Evolutionary conservation across 1,284 basidiomycete genomes (phyloP), one percentile per base, ranked within the genome.

Genomic region (Ustilago shanxiensis): DNA sequence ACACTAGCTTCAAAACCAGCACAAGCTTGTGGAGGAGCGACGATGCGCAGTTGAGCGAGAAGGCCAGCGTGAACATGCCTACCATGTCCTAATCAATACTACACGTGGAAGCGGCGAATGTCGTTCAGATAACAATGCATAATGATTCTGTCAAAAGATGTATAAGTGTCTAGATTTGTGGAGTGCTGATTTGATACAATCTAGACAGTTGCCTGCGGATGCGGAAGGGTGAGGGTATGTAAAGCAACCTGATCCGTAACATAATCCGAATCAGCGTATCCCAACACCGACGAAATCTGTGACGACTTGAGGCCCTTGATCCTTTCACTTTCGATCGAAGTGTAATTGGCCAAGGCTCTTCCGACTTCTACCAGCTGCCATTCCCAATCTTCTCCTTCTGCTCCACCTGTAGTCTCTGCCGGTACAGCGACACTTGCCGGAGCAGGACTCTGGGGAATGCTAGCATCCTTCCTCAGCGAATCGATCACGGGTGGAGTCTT

Each of bases 211-310:
- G n/a, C 20, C 37, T 37, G 33, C 24, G 51, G 39, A 18, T 52
- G 28, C 3, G 68, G 66, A 0, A 77, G 60, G 1, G 56, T 60
- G 13, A 68, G 61, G 4, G 76, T 78, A 33, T 78, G 76, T 9
- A 84, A 60, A 11, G 73, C 83, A 1, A 83, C 73, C 49, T 83
- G 81, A 44, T 98, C 96, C 4, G 97, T 95, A 39, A 98, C 93
- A 87, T 98, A 95, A 84, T 98, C 95, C 37, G 94, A 94, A 85
- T 98, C 96, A 20, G 93, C 93, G 86, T 98, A 98, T 0, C 95
- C 96, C 44, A 99, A 87, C 10, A 95, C 85, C 72, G 92, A 90
- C 16, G 91, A 88, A 49, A 98, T 92, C 67, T 93, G 90, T 0
- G 93, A 92, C 28, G 74, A 79, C 54, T 84, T 83, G 13, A 83